Conservation (phyloP, 164 flowering plant species). For the Brasenia schreberi region DNA sequence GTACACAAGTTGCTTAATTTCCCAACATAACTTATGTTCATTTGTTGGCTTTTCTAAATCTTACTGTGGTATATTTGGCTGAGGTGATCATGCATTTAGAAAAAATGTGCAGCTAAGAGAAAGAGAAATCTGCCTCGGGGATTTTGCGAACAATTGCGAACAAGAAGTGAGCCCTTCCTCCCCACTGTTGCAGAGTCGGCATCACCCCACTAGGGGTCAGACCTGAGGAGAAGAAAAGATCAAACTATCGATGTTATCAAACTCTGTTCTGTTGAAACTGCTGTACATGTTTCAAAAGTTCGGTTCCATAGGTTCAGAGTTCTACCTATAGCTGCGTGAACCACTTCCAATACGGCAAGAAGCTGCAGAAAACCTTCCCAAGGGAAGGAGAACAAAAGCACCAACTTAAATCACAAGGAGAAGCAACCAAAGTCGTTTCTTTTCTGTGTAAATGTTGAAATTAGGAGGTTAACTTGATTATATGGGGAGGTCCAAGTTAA, state of each 20-base stretch:
- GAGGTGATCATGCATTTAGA: too few relatives aligned
- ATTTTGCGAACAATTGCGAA: constrained; percentile 32
- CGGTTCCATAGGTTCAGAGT: neutral
- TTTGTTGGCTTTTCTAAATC: too few relatives aligned
- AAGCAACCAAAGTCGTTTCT: neutral
- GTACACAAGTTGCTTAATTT: too few relatives aligned
- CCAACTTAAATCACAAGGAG: neutral
- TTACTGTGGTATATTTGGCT: too few relatives aligned
- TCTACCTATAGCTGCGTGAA: constrained; percentile 71
- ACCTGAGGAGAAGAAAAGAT: constrained; percentile 21
- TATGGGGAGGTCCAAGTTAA: neutral
- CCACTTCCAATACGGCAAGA: constrained; percentile 54
- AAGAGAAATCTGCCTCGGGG: constrained; percentile 28
- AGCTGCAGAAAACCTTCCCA: constrained; percentile 49
- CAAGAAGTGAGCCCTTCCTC: constrained; percentile 65
- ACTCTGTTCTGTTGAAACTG: neutral
- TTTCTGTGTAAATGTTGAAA: neutral
- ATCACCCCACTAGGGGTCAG: constrained; percentile 61
- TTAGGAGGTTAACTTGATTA: neutral
- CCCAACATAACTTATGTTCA: too few relatives aligned
- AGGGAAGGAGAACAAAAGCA: neutral
- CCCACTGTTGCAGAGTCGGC: constrained; percentile 76
- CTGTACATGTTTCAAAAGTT: neutral
- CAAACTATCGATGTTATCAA: neutral
- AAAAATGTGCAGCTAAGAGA: too few relatives aligned